These are phyloP conservation scores for Xylaria telfairii DNA, from an alignment of 495 filamentous ascomycete species.

Conservation along the genomic window DNA sequence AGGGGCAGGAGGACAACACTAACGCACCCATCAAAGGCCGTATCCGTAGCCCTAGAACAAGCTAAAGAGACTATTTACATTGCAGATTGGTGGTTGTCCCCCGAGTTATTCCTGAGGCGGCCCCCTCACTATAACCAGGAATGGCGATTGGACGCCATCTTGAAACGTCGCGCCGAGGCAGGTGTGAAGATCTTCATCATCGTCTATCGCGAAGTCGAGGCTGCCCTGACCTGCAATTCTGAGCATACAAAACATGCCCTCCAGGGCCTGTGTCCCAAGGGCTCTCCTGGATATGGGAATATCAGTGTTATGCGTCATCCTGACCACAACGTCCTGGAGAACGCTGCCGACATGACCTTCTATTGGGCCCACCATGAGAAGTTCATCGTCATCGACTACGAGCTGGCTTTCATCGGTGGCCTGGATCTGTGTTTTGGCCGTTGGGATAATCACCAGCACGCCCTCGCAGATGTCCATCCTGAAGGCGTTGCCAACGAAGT, in stretches of 20 bases:
- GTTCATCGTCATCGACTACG: constrained; percentile 92
- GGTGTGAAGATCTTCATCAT: constrained; percentile 95
- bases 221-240: constrained; percentile 90
- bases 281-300: constrained; percentile 79
- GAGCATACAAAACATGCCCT: constrained; percentile 91
- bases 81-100: constrained; percentile 95
- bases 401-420: constrained; percentile 87
- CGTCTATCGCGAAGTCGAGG: constrained; percentile 88
- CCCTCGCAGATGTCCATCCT: constrained; percentile 85
- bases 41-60: constrained; percentile 82
- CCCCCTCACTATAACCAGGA: constrained; percentile 81
- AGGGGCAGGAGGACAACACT: not conserved
- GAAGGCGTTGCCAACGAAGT: constrained; percentile 80
- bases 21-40: constrained; percentile 53
- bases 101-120: constrained; percentile 87
- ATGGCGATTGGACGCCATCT: constrained; percentile 84
- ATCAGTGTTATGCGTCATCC: constrained; percentile 91
- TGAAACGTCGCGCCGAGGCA: constrained; percentile 87
- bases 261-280: constrained; percentile 78
- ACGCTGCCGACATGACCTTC: constrained; percentile 94
- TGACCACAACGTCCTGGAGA: constrained; percentile 93
- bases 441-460: constrained; percentile 88
- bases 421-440: constrained; percentile 96
- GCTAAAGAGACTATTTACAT: constrained; percentile 96
- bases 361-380: constrained; percentile 99